Base-by-base conservation (phyloP, 169 alveolate species). In the Plasmodium relictum region DNA sequence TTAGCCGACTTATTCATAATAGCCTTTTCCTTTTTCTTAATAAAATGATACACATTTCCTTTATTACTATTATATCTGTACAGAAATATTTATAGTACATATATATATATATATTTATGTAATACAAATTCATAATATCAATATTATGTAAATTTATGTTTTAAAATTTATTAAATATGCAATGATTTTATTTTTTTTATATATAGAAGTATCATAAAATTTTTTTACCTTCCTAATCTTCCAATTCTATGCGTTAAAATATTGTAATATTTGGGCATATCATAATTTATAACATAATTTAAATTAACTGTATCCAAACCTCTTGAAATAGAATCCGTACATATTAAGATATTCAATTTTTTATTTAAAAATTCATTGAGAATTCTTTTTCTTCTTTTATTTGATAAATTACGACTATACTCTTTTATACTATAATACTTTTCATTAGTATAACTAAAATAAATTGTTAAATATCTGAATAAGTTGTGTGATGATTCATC, bases 261-360 rank as follows among this genome's bases (percentile, higher is more conserved):
- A 65, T 83, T 83, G 20, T 83, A 83, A 61, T 94, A 88, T 31
- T 59, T 93, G 6, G 98, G 98, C 94, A 97, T 93, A 70, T 97
- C 99, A 76, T 94, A 97, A 92, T 97, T 97, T 24, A 97, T 93
- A 4, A 97, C 98, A 83, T 73, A 94, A 59, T 89, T 93, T 52
- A 97, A 94, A 44, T 96, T 97, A 26, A 96, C 96, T 16, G 97
- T 95, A 90, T 97, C 98, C 56, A 97, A 80, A 31, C 99, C 98
- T 93, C 99, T 92, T 39, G 98, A 94, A 22, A 98, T 98, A 7
- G 96, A 97, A 86, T 97, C 98, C 1, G 98, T 97, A 39, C 98
- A 98, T 41, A 97, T 95, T 83, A 97, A 80, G 24, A 96, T 96
- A 69, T 83, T 44, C 50, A 68, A 22, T n/a, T 66, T 52, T 31